Conservation (phyloP, 768 basidiomycete genomes). For the Rhodosporidiobolus sp. region DNA sequence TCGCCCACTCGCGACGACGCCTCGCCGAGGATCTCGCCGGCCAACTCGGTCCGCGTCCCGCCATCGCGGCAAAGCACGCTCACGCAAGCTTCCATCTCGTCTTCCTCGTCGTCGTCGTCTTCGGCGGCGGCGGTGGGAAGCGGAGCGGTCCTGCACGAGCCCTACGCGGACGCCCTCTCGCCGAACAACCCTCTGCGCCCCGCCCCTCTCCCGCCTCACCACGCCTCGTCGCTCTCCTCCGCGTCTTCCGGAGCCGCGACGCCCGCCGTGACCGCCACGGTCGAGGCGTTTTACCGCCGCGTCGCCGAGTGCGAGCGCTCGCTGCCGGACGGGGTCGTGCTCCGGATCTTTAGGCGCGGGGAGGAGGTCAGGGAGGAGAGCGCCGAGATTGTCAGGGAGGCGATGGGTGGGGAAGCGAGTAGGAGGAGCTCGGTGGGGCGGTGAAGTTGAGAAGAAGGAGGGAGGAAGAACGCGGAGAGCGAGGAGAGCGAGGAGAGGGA, state of each 20-base stretch:
- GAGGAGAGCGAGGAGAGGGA: too few species aligned
- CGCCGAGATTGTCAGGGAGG: too few species aligned
- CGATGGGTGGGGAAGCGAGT: too few species aligned
- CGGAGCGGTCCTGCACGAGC: slow-evolving; percentile 9
- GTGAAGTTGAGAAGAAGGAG: too few species aligned
- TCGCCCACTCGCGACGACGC: neutral
- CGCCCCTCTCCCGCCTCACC: too few species aligned
- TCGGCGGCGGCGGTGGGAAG: neutral
- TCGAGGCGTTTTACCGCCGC: neutral
- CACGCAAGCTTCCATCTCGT: neutral
- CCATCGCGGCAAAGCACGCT: neutral
- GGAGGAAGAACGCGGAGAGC: too few species aligned
- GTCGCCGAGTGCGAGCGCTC: neutral
- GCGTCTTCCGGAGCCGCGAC: neutral
- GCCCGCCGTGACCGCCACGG: neutral
- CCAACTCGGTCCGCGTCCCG: neutral
- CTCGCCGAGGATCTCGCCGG: neutral
- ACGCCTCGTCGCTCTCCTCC: slow-evolving; percentile 3
- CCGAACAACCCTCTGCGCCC: slow-evolving; percentile 43
- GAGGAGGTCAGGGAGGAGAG: slow-evolving; percentile 5
- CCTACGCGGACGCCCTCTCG: slow-evolving; percentile 38
- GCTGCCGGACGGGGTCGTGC: too few species aligned
- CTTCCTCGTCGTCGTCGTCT: neutral
- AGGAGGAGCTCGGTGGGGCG: too few species aligned
- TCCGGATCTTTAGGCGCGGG: too few species aligned